phyloP scores from a whole-genome alignment of 2,329 filamentous ascomycete genomes.

The Hypoxylon sp. region DNA sequence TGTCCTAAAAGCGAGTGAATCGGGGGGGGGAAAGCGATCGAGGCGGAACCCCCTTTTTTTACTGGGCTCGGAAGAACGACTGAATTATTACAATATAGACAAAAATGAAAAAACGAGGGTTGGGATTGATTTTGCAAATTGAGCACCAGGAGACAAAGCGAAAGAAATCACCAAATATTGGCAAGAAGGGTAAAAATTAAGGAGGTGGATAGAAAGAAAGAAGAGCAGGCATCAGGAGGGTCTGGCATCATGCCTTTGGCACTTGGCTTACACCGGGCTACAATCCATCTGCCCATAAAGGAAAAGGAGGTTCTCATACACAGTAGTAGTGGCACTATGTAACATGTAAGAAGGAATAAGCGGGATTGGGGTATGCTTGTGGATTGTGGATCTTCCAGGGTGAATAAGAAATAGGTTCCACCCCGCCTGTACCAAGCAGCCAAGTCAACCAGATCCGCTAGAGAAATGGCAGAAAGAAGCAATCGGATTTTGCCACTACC shows the following conservation, averaged over 20 bases:
- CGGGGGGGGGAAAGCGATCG: constrained; percentile 24
- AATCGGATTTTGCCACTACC: constrained; percentile 14
- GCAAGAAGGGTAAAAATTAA: neutral
- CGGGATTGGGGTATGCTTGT: neutral
- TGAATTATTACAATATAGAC: constrained; percentile 33
- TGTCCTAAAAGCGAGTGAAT: constrained; percentile 38
- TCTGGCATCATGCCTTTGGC: neutral
- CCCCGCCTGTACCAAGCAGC: constrained; percentile 13
- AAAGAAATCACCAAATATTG: constrained; percentile 18
- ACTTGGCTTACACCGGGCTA: neutral
- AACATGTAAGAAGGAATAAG: constrained; percentile 18
- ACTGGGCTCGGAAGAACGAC: constrained; percentile 30
- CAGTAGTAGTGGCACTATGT: neutral
- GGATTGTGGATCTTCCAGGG: constrained; percentile 6
- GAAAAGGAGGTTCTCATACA: constrained; percentile 1
- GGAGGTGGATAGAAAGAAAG: neutral
- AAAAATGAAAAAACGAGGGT: constrained; percentile 22
- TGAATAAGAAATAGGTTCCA: constrained; percentile 29
- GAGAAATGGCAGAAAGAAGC: constrained; percentile 6
- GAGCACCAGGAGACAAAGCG: constrained; percentile 33
- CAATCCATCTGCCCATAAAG: neutral
- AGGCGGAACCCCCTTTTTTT: constrained; percentile 26
- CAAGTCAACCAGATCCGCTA: constrained; percentile 1
- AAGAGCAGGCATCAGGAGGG: neutral
- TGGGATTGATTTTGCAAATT: constrained; percentile 11